These are phyloP conservation scores for Leptographium wingfieldii DNA, from an alignment of 2,329 filamentous ascomycete genomes.

Conservation along the genomic window DNA sequence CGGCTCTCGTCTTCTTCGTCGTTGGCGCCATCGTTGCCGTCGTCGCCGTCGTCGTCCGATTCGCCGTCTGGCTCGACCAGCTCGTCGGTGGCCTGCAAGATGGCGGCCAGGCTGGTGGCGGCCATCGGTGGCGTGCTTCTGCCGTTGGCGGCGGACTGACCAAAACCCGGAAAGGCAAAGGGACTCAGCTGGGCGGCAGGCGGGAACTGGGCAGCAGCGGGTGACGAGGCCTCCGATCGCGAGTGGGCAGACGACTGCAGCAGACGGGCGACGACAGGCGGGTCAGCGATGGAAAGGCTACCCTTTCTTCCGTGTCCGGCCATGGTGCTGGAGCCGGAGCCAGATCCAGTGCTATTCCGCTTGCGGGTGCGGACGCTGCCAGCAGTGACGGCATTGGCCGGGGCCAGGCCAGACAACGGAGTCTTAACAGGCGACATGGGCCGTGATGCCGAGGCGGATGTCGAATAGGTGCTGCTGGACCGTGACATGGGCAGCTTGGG, in stretches of 20 bases:
- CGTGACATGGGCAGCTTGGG: slow-evolving; percentile 11
- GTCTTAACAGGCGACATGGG: slow-evolving; percentile 40
- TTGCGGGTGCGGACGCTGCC: background rate
- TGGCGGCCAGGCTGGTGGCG: slow-evolving; percentile 33
- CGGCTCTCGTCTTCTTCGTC: slow-evolving; percentile 6
- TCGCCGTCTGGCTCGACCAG: slow-evolving; percentile 16
- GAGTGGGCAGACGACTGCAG: slow-evolving; percentile 6
- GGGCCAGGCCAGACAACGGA: background rate
- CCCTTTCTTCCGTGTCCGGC: slow-evolving; percentile 26
- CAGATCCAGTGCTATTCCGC: slow-evolving; percentile 5
- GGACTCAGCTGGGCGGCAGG: background rate
- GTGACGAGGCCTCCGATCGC: slow-evolving; percentile 8
- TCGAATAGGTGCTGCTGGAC: slow-evolving; percentile 40
- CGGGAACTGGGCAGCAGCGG: slow-evolving; percentile 1
- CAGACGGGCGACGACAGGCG: slow-evolving; percentile 8
- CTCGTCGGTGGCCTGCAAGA: slow-evolving; percentile 44
- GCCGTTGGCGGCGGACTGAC: background rate
- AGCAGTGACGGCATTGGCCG: background rate
- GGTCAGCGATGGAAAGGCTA: slow-evolving; percentile 19
- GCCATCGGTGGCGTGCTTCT: slow-evolving; percentile 1
- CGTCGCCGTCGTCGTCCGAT: slow-evolving; percentile 13
- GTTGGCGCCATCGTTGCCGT: background rate
- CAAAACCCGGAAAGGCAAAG: slow-evolving; percentile 1
- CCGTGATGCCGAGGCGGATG: slow-evolving; percentile 31
- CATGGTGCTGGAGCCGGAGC: background rate